These are phyloP conservation scores for Arthrobotrys sinensis DNA, from an alignment of 2,329 filamentous ascomycete species.

Conservation along the genomic window DNA sequence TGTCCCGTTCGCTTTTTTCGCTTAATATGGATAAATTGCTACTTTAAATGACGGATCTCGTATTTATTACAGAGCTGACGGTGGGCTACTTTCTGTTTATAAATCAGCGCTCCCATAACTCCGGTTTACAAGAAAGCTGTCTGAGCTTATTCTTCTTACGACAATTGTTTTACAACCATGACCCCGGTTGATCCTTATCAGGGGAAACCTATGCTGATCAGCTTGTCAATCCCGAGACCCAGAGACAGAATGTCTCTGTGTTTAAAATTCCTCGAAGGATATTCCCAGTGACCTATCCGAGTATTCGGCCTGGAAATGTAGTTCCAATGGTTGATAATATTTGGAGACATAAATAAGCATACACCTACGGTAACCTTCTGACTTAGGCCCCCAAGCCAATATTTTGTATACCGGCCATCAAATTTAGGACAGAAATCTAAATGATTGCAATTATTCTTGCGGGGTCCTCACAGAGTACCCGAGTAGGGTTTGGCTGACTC, in stretches of 20 bases:
- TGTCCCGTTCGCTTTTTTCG: slow-evolving; percentile 21
- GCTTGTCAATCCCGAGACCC: slow-evolving; percentile 6
- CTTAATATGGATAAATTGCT: slow-evolving; percentile 56
- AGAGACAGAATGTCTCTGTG: not conserved
- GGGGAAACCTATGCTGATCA: slow-evolving; percentile 14
- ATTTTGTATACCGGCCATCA: not conserved
- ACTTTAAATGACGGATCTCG: slow-evolving; percentile 48
- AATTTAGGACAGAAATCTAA: not conserved
- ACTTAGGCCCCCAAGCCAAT: not conserved
- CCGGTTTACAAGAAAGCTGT: slow-evolving; percentile 1
- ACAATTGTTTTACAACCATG: slow-evolving; percentile 11
- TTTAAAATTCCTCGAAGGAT: slow-evolving; percentile 3
- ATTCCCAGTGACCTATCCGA: slow-evolving; percentile 8
- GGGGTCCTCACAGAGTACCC: no score
- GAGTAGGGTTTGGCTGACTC: no score
- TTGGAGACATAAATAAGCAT: not conserved
- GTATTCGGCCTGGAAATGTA: not conserved
- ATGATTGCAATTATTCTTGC: no score
- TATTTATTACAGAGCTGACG: slow-evolving; percentile 37
- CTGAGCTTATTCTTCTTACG: slow-evolving; percentile 14
- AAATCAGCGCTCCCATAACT: not conserved
- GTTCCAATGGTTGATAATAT: not conserved
- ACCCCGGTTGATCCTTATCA: not conserved
- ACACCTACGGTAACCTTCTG: not conserved
- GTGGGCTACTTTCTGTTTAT: slow-evolving; percentile 7